phyloP scores from a whole-genome alignment of 2,329 filamentous ascomycete genomes.

The Zalaria obscura region DNA sequence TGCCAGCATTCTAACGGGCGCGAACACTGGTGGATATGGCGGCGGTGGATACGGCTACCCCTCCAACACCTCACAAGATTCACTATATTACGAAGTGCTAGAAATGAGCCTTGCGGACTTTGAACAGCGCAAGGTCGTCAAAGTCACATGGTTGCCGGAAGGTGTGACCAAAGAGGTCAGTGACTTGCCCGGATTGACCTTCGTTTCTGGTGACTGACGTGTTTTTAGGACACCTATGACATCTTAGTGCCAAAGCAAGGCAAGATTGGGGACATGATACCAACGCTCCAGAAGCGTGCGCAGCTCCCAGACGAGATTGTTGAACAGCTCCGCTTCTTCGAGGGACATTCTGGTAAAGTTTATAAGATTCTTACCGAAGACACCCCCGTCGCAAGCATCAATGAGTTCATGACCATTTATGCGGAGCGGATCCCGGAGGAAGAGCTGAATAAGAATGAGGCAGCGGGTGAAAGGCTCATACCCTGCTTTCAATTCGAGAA shows the following conservation, averaged over 20 bases:
- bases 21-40: constrained; percentile 46
- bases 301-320: constrained; percentile 63
- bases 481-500: constrained; percentile 86
- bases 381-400: constrained; percentile 64
- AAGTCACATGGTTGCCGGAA: constrained; percentile 73
- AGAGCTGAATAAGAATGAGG: constrained; percentile 34
- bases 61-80: constrained; percentile 44
- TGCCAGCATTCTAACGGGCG: constrained; percentile 54
- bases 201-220: constrained; percentile 2
- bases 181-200: constrained; percentile 2
- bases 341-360: constrained; percentile 69
- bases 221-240: constrained; percentile 55
- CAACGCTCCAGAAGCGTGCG: constrained; percentile 65
- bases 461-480: constrained; percentile 56
- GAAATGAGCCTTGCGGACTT: constrained; percentile 90
- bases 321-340: constrained; percentile 64
- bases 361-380: constrained; percentile 62
- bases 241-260: constrained; percentile 81
- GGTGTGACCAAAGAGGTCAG: constrained; percentile 80
- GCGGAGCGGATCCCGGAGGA: constrained; percentile 70
- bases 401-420: constrained; percentile 71
- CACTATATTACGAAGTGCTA: constrained; percentile 80
- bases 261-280: constrained; percentile 62
- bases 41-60: constrained; percentile 54
- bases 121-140: constrained; percentile 81